Percentiles rank a stretch among this genome's conserved stretches.
Evolutionary conservation across 2,329 filamentous ascomycete genomes (phyloP).

Genomic region (Aspergillus versicolor): DNA sequence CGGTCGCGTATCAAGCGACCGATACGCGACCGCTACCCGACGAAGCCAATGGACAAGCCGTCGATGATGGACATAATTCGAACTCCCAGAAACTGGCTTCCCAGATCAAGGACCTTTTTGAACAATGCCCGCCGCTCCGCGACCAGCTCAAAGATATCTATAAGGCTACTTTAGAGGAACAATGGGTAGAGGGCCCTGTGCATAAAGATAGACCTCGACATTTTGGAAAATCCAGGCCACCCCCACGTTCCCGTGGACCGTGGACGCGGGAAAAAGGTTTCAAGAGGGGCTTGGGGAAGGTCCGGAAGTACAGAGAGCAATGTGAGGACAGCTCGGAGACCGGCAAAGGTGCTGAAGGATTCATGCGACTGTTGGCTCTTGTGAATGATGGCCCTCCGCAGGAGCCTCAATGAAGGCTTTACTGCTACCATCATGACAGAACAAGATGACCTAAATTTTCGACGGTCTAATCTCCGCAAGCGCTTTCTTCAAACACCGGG

Average conservation of each 20-base stretch:
- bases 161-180: conserved; percentile 38
- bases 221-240: conserved; percentile 27
- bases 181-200: conserved; percentile 37
- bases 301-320: conserved; percentile 36
- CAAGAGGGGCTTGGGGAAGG: conserved; percentile 41
- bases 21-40: conserved; percentile 9
- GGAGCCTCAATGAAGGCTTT: conserved; percentile 8
- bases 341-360: conserved; percentile 34
- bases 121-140: conserved; percentile 39
- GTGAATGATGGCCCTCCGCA: conserved; percentile 22
- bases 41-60: conserved; percentile 10
- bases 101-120: conserved; percentile 39
- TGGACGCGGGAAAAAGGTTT: conserved; percentile 46
- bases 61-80: conserved; percentile 7
- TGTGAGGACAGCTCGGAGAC: conserved; percentile 36
- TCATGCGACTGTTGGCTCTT: conserved; percentile 37
- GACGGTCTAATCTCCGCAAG: neutral
- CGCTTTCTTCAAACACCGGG: neutral
- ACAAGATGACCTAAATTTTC: neutral
- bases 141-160: conserved; percentile 44
- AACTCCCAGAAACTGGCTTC: conserved; percentile 27
- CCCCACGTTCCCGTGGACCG: conserved; percentile 31
- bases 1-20: conserved; percentile 4
- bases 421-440: neutral
- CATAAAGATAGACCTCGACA: conserved; percentile 24